Base-by-base conservation (phyloP, 768 basidiomycete species). In the Myochromella boudieri region DNA sequence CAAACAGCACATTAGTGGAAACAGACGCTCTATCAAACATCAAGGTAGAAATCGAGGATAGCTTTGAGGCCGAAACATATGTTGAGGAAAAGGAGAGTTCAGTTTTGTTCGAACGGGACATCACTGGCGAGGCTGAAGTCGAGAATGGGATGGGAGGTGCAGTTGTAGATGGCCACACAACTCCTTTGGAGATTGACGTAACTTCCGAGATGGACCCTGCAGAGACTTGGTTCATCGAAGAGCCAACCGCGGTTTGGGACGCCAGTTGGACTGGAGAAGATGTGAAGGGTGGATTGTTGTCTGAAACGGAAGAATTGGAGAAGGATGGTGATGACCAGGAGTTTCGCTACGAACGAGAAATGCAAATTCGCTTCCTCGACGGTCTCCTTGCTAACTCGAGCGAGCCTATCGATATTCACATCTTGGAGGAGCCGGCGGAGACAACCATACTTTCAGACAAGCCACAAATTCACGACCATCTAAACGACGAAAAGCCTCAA, bases 151-250 rank as follows among this genome's bases (percentile, higher is more conserved):
- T 11, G 12, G 44, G 27, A n/a, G 22, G 9, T 40, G 29, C 9
- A 11, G 51, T 46, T 4, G 38, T 27, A 21, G 11, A 36, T 20
- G 21, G 15, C 7, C 10, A 20, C 7, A 8, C 15, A 14, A 18
- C 14, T 6, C 33, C 24, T 3, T 31, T 45, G 17, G 42, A 34
- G 1, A 42, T 33, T 21, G 47, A 52, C 6, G 31, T 41, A 1
- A 39, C 44, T 6, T 20, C 27, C 2, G 49, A 48, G 41, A 40
- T 36, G 27, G 49, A 55, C 20, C 51, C 58, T 36, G 51, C 47
- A 17, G 53, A 54, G n/a, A 47, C 49, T 12, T 59, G 56, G 53
- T 57, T 59, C 22, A 32, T 29, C 4, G 56, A 55, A 33, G 58
- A 55, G 44, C 41, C 42, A 7, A 57, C 51, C 14, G 45, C 49